Conservation (phyloP, 768 basidiomycete species). For the Lentinula sp. region DNA sequence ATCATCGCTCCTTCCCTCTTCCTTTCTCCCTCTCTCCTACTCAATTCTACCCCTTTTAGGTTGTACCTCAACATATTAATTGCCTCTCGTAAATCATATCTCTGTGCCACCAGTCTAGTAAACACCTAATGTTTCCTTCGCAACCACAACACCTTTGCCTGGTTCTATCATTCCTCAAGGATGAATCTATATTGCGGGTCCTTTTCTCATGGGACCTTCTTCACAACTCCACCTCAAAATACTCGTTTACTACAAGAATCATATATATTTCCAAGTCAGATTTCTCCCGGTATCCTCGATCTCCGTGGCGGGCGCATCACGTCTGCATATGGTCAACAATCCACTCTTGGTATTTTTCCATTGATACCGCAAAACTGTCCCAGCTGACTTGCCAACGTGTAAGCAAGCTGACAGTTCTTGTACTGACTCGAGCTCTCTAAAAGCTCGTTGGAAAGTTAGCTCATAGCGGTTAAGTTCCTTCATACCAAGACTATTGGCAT, state of each 20-base stretch:
- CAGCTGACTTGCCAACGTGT: neutral
- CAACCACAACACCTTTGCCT: neutral
- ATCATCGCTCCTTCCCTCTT: neutral
- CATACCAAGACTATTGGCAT: neutral
- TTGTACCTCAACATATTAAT: neutral
- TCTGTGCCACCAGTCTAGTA: neutral
- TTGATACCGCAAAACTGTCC: neutral
- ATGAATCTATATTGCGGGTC: neutral
- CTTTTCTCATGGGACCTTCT: neutral
- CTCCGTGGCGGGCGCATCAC: constrained; percentile 4
- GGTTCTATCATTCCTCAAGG: neutral
- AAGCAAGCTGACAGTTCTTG: neutral
- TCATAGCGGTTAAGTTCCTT: neutral
- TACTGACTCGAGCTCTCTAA: too few species aligned
- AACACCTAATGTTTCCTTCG: neutral
- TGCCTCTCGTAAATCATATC: neutral
- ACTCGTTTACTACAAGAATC: too few species aligned
- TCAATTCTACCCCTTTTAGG: neutral
- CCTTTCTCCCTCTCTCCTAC: neutral
- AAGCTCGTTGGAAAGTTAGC: neutral
- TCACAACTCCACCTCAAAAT: neutral
- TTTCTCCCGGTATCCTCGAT: neutral
- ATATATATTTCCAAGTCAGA: neutral
- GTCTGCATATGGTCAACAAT: neutral
- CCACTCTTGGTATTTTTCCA: neutral